phyloP scores from a whole-genome alignment of 768 basidiomycete species.

The Boletus coccyginus region DNA sequence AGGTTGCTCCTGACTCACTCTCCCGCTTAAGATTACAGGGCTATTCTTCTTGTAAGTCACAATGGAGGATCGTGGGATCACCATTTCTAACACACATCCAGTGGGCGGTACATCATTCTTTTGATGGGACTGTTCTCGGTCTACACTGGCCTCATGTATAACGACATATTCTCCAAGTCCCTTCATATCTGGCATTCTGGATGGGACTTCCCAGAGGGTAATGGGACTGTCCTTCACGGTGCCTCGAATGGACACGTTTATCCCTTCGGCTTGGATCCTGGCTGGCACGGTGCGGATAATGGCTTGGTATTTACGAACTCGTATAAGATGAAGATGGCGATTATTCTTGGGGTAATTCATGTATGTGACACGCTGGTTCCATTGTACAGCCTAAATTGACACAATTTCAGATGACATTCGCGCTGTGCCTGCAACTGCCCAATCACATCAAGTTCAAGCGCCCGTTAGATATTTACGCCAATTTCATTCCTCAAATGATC shows the following conservation, averaged over 20 bases:
- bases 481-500: conserved; percentile 96
- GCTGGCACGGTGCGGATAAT: conserved; percentile 94
- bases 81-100: conserved; percentile 34
- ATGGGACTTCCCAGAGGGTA: conserved; percentile 67
- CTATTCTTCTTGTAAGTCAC: conserved; percentile 88
- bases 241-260: conserved; percentile 69
- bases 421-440: conserved; percentile 91
- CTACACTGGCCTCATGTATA: conserved; percentile 97
- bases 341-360: conserved; percentile 94
- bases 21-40: conserved; percentile 59
- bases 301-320: conserved; percentile 93
- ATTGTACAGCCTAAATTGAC: conserved; percentile 9
- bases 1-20: conserved; percentile 5
- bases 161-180: conserved; percentile 96
- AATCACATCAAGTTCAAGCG: conserved; percentile 96
- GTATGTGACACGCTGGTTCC: conserved; percentile 45
- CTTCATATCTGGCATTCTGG: conserved; percentile 85
- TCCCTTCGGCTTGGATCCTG: conserved; percentile 91
- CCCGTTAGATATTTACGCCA: conserved; percentile 81
- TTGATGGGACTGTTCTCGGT: conserved; percentile 98
- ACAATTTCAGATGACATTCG: conserved; percentile 88
- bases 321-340: conserved; percentile 99
- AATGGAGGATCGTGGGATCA: not conserved
- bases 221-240: conserved; percentile 44
- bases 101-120: conserved; percentile 97